Evolutionary conservation across 805 yeast genomes (phyloP).

Genomic region (Isabelozyma pseudorhagii): DNA sequence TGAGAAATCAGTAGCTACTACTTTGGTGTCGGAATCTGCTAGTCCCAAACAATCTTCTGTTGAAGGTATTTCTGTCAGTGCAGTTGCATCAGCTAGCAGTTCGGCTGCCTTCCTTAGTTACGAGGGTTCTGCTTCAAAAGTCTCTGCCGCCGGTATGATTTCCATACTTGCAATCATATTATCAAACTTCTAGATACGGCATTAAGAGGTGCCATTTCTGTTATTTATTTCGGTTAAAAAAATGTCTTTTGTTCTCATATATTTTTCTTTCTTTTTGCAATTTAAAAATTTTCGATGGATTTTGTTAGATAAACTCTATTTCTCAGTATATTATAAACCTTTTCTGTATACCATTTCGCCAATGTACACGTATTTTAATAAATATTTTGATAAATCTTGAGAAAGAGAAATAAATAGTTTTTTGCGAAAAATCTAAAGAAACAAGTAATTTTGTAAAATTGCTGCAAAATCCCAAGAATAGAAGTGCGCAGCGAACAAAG

Average conservation of each 20-base stretch:
- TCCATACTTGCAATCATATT: not conserved
- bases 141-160: not conserved
- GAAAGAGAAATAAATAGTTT: too few relatives aligned
- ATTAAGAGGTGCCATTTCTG: not conserved
- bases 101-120: not conserved
- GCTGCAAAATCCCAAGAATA: too few relatives aligned
- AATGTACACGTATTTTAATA: not conserved
- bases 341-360: not conserved
- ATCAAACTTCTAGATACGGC: not conserved
- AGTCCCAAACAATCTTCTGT: conserved; percentile 3
- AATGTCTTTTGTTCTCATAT: not conserved
- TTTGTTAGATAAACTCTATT: not conserved
- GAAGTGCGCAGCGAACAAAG: too few relatives aligned
- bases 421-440: not conserved
- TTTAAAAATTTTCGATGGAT: not conserved
- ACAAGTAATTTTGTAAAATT: too few relatives aligned
- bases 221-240: not conserved
- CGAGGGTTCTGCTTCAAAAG: not conserved
- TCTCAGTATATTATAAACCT: not conserved
- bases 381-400: too few relatives aligned
- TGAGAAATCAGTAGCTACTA: not conserved
- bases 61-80: not conserved
- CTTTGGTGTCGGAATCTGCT: conserved; percentile 3
- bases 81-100: not conserved
- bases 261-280: not conserved